Base-by-base conservation (phyloP, 2,329 filamentous ascomycete genomes). In the Cadophora malorum region DNA sequence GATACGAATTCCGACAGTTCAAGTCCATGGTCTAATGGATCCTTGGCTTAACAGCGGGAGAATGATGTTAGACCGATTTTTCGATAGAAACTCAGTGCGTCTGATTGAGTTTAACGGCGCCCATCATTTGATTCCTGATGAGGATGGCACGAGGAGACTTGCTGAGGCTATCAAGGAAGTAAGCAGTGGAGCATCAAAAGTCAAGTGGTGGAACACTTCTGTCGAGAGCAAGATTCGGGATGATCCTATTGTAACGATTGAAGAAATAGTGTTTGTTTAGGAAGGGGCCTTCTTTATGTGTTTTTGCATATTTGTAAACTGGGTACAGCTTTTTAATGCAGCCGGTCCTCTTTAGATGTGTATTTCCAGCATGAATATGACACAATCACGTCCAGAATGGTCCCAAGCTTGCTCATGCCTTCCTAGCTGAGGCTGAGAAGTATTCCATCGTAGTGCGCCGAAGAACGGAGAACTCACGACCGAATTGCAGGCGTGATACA, bases 111-210 rank as follows among this genome's bases (percentile, higher is more conserved):
- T 63, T 21, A 50, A 63, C 45, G 60, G 41, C 10, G 38, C 12
- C 16, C 60, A 63, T 35, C 45, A 63, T n/a, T 52, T 49, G 33
- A 58, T 38, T 38, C 55, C 55, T 25, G 55, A 58, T 12, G 55
- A 58, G 31, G 55, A 58, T 35, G 55, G 55, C 6, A 38, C 55
- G 55, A 58, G 31, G 55, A 58, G 14, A 38, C 16, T 58, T n/a
- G 55, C 55, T 16, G 55, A 58, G 28, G 55, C 31, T 38, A 58
- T 58, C 14, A 58, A 38, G 23, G 31, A 58, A 16, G 23, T 58
- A 14, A 38, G 31, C 38, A 25, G n/a, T 38, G 28, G 55, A 35
- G 38, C 41, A 19, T 45, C 41, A 5, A 45, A 45, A 19, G 41
- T 45, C 41, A 45, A 5, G 41, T 45, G 41, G 41, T 45, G 41